Percentiles rank a stretch among this genome's conserved stretches.
These are phyloP conservation scores for Danielia reshetovae DNA, from an alignment of 805 yeast genomes.

Conservation along the genomic window DNA sequence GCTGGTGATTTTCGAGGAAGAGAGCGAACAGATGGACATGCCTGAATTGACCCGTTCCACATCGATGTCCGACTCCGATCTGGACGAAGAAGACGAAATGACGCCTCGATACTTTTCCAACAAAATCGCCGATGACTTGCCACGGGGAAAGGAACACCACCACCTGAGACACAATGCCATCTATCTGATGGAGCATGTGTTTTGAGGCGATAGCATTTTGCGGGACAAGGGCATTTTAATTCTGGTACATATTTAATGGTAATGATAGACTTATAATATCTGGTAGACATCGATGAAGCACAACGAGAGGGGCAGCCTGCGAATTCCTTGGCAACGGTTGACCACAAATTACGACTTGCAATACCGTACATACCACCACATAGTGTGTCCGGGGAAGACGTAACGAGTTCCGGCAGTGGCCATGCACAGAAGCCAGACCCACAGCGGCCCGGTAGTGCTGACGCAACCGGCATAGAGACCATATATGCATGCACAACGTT, in stretches of 20 bases:
- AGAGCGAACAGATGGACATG: conserved; percentile 10
- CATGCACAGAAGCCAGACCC: too few relatives aligned
- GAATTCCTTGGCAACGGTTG: too few relatives aligned
- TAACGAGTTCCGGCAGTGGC: too few relatives aligned
- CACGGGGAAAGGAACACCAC: conserved; percentile 3
- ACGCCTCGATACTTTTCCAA: conserved; percentile 8
- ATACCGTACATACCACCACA: too few relatives aligned
- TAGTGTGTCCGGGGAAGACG: too few relatives aligned
- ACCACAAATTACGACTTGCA: too few relatives aligned
- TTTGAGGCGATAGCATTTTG: conserved; percentile 11
- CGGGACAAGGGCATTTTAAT: not conserved
- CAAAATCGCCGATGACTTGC: conserved; percentile 2
- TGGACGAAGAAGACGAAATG: conserved; percentile 11
- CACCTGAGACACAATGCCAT: conserved; percentile 30
- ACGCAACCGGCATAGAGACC: too few relatives aligned
- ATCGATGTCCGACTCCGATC: conserved; percentile 13
- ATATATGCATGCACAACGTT: too few relatives aligned
- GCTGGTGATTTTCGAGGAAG: conserved; percentile 12
- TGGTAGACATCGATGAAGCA: too few relatives aligned
- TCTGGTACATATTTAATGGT: not conserved
- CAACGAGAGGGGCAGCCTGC: too few relatives aligned
- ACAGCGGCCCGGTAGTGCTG: too few relatives aligned
- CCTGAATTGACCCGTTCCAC: conserved; percentile 15
- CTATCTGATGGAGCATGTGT: conserved; percentile 38
- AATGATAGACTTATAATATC: conserved; percentile 1